Conservation (phyloP, 108 stramenopile genomes). For the Craspedostauros australis region DNA sequence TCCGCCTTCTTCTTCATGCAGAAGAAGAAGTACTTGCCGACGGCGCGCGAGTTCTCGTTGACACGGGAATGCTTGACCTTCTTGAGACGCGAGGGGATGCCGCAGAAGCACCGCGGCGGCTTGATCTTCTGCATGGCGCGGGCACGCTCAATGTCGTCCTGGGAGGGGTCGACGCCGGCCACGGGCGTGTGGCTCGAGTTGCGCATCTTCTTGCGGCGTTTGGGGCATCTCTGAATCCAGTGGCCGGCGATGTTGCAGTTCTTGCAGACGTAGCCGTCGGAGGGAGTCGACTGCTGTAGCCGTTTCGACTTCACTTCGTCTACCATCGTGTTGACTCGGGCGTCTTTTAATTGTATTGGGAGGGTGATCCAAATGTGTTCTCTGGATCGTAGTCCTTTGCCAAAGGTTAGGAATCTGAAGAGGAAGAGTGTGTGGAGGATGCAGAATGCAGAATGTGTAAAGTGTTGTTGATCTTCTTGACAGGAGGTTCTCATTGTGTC, state of each 20-base stretch:
- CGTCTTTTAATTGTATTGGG: too few species aligned
- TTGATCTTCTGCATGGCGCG: conserved; percentile 42
- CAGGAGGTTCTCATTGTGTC: too few species aligned
- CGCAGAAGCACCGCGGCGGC: conserved; percentile 67
- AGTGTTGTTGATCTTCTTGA: too few species aligned
- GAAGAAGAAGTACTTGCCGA: conserved; percentile 77
- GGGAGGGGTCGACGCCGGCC: conserved; percentile 63
- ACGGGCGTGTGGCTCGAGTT: conserved; percentile 38
- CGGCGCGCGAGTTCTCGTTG: conserved; percentile 51
- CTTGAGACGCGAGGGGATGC: conserved; percentile 56
- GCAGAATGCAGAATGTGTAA: too few species aligned
- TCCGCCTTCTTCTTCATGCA: conserved; percentile 50
- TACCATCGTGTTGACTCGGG: too few species aligned
- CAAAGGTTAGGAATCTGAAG: too few species aligned
- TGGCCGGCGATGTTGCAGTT: conserved; percentile 49
- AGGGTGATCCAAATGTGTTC: too few species aligned
- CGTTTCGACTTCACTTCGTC: too few species aligned
- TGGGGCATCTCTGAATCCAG: conserved; percentile 74
- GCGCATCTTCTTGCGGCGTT: conserved; percentile 29
- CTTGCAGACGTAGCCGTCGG: conserved; percentile 66
- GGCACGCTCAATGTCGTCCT: conserved; percentile 53
- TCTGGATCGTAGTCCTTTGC: too few species aligned
- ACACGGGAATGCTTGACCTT: conserved; percentile 58
- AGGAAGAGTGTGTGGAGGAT: too few species aligned
- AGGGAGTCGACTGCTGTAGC: conserved; percentile 37